These are phyloP conservation scores for Vaccinium myrtillus DNA, from an alignment of 148 eudicot genomes.

Conservation along the genomic window DNA sequence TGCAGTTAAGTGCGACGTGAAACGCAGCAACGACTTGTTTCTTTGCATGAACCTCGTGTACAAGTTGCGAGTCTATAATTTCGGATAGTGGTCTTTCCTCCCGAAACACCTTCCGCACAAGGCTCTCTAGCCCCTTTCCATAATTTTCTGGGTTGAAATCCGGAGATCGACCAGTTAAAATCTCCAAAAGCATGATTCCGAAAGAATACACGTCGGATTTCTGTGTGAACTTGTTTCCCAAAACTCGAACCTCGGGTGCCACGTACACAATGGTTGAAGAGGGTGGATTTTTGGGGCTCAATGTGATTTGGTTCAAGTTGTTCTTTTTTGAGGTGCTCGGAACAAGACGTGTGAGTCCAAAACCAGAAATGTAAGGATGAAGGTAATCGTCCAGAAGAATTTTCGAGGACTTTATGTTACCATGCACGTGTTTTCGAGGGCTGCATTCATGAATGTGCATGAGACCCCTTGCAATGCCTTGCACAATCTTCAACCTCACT, in stretches of 20 bases:
- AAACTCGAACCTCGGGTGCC: slow-evolving; percentile 67
- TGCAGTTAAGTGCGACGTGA: slow-evolving; percentile 80
- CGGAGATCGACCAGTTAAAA: slow-evolving; percentile 64
- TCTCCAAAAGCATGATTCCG: slow-evolving; percentile 85
- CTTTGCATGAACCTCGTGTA: slow-evolving; percentile 80
- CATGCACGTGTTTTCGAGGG: slow-evolving; percentile 72
- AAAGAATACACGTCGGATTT: slow-evolving; percentile 86
- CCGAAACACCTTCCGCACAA: slow-evolving; percentile 66
- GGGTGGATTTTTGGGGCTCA: slow-evolving; percentile 34
- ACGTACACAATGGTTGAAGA: slow-evolving; percentile 41
- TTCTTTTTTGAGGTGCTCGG: slow-evolving; percentile 40
- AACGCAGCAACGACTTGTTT: slow-evolving; percentile 82
- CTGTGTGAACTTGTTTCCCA: slow-evolving; percentile 50
- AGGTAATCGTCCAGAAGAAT: slow-evolving; percentile 84
- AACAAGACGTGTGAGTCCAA: slow-evolving; percentile 71
- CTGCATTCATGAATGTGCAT: slow-evolving; percentile 87
- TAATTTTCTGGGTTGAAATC: slow-evolving; percentile 48
- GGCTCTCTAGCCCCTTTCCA: slow-evolving; percentile 52
- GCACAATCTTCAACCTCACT: slow-evolving; percentile 62
- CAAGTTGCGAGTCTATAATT: slow-evolving; percentile 70
- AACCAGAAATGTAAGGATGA: slow-evolving; percentile 71
- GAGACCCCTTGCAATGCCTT: slow-evolving; percentile 72
- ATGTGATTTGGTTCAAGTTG: slow-evolving; percentile 32
- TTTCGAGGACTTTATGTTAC: slow-evolving; percentile 84
- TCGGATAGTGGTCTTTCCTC: slow-evolving; percentile 83